Base-by-base conservation (phyloP, 306 rosid genomes). In the Ochetophila trinervis region DNA sequence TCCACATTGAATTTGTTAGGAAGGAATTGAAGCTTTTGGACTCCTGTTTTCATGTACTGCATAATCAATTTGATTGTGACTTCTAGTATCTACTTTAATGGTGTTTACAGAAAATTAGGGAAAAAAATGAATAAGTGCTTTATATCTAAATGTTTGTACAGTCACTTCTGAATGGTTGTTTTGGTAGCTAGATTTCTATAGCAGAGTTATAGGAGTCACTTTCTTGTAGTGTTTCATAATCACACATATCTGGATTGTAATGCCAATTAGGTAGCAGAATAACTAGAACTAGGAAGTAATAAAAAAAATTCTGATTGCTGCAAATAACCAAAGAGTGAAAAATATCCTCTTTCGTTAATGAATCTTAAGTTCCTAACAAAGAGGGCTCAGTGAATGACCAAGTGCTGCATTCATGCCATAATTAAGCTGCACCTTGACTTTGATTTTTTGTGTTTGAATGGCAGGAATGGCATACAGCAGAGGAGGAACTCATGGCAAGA, bases 401-500 rank as follows among this genome's bases (percentile, higher is more conserved):
- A 50, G 21, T 16, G 49, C 15, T 62, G 53, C 71, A 55, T 22
- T 53, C 37, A 3, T 23, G 74, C 16, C 44, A 21, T 32, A 17
- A 16, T 61, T 63, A 3, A 32, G 52, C 17, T 12, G 24, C 35
- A 53, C 40, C 30, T 53, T 65, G 24, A 17, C 3, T 68, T 51
- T 27, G 47, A 12, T 59, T 18, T 32, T 20, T 9, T 73, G 47
- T 61, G 17, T 63, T 78, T 23, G 66, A 72, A n/a, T 60, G 51
- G 60, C 80, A 93, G 98, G 98, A 80, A 84, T 74, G 98, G 98
- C 0, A 21, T 93, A 65, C 98, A 93, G 73, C 97, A 93, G 65
- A 81, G 98, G 71, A 86, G 95, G 71, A 93, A 89, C 77, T 93
- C 98, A 58, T 93, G 96, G 96, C 86, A 77, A 51, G 90, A 87